Conservation (phyloP, 495 filamentous ascomycete species). For the Aspergillus nanangensis region DNA sequence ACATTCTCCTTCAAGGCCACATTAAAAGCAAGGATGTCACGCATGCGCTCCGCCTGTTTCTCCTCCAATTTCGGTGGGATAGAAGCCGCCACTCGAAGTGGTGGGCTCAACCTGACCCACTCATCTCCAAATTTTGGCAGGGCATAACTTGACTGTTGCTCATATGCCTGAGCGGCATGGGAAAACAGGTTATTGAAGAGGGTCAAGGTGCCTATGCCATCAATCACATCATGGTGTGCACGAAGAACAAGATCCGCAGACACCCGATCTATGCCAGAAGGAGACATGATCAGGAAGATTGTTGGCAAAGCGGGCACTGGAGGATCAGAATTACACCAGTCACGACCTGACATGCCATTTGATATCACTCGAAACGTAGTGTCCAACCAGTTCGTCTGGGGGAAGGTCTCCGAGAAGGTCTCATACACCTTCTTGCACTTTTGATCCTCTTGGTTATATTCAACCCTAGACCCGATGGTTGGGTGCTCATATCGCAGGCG, state of each 20-base stretch:
- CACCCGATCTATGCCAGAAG: constrained; percentile 2
- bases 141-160: constrained; percentile 1
- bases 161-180: constrained; percentile 10
- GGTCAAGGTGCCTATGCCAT: constrained; percentile 44
- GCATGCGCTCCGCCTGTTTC: constrained; percentile 8
- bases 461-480: constrained; percentile 35
- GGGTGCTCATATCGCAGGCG: constrained; percentile 38
- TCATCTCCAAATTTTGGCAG: constrained; percentile 15
- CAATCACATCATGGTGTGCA: constrained; percentile 43
- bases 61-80: constrained; percentile 9
- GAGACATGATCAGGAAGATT: constrained; percentile 30
- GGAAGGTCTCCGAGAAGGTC: constrained; percentile 7
- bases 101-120: constrained; percentile 20
- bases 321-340: constrained; percentile 40
- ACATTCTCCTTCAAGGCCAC: constrained; percentile 8
- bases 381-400: constrained; percentile 28
- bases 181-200: constrained; percentile 25
- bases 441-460: constrained; percentile 16
- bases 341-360: constrained; percentile 19
- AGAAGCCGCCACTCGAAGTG: constrained; percentile 17
- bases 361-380: constrained; percentile 29
- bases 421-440: constrained; percentile 38
- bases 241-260: constrained; percentile 36
- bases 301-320: constrained; percentile 31
- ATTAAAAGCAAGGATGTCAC: constrained; percentile 10